A percentile compares a stretch with the other conserved stretches of the same genome.
phyloP scores from a whole-genome alignment of 2,329 filamentous ascomycete species.

The Escovopsis weberi region DNA sequence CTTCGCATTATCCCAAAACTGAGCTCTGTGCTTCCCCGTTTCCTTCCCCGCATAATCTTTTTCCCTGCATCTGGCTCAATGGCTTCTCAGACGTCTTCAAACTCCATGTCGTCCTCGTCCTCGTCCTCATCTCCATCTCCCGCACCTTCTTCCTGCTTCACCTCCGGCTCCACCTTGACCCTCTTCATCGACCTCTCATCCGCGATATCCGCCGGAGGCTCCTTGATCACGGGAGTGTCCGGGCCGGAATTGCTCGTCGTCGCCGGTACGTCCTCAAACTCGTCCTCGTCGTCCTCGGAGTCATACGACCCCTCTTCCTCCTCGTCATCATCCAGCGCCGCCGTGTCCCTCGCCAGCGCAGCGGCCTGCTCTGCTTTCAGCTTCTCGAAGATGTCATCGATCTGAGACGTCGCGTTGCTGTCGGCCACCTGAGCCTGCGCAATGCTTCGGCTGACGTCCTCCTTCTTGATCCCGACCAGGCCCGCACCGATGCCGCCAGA shows the following conservation, averaged over 20 bases:
- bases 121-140: constrained; percentile 32
- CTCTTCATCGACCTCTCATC: constrained; percentile 40
- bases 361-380: constrained; percentile 46
- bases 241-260: constrained; percentile 17
- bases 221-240: constrained; percentile 23
- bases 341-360: constrained; percentile 20
- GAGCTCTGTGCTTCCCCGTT: background rate
- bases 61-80: no score
- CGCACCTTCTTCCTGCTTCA: constrained; percentile 29
- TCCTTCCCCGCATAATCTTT: no score
- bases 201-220: constrained; percentile 16
- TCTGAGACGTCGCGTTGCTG: constrained; percentile 39
- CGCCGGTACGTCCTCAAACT: constrained; percentile 37
- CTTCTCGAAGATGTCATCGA: constrained; percentile 54
- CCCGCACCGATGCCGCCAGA: constrained; percentile 10
- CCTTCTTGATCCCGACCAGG: constrained; percentile 18
- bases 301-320: constrained; percentile 20
- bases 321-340: constrained; percentile 15
- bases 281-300: constrained; percentile 26
- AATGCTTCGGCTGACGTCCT: constrained; percentile 26
- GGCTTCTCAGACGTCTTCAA: constrained; percentile 36
- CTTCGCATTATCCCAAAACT: background rate
- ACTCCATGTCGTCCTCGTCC: constrained; percentile 43
- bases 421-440: constrained; percentile 23
- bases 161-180: constrained; percentile 40